These are phyloP conservation scores for Eurotiales sp. DNA, from an alignment of 2,329 filamentous ascomycete genomes.

Conservation along the genomic window DNA sequence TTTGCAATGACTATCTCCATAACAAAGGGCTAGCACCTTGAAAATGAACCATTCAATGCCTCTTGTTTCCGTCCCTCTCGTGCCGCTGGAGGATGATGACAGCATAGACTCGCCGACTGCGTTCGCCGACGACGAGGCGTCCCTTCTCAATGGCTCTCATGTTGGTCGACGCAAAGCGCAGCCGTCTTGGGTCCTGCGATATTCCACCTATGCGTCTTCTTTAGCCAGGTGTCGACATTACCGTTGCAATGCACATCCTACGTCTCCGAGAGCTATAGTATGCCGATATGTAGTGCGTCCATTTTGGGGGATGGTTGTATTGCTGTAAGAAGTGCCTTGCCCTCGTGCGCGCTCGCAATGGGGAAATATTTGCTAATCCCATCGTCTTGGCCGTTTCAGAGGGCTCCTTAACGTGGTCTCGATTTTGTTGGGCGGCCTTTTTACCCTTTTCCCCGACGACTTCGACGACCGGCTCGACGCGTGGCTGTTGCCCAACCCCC, in stretches of 20 bases:
- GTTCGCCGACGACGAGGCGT: no score
- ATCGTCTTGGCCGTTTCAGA: background rate
- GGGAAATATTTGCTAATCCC: background rate
- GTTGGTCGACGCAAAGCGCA: background rate
- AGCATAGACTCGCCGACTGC: no score
- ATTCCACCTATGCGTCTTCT: background rate
- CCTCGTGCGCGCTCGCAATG: no score
- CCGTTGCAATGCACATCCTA: background rate
- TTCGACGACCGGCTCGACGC: constrained; percentile 13
- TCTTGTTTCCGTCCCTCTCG: no score
- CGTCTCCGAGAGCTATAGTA: background rate
- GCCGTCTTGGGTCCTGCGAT: background rate
- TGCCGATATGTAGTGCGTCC: constrained; percentile 6
- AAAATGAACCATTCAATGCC: no score
- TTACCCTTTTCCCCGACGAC: constrained; percentile 14
- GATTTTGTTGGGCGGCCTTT: constrained; percentile 2
- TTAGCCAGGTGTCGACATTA: constrained; percentile 4
- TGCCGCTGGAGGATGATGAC: no score
- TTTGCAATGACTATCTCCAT: no score
- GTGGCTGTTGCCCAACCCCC: constrained; percentile 10
- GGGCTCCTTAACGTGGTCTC: constrained; percentile 11
- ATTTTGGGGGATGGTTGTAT: constrained; percentile 6
- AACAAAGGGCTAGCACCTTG: no score
- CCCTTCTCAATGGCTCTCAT: background rate
- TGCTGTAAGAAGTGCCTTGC: background rate